phyloP scores from a whole-genome alignment of 2,329 filamentous ascomycete species.

The Graphiopsis chlorocephala region DNA sequence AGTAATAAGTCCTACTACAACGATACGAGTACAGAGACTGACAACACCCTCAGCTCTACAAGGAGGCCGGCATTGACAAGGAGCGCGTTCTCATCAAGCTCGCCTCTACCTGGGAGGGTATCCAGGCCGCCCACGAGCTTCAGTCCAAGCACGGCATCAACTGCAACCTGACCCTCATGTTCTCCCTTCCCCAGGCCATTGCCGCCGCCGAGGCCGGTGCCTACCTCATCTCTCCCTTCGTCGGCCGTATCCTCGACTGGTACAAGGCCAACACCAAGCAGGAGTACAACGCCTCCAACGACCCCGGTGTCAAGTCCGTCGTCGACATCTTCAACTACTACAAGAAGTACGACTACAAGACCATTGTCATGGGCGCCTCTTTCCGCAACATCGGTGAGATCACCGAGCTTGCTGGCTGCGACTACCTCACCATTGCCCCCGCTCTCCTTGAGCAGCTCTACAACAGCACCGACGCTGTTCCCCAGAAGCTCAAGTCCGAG shows the following conservation, averaged over 20 bases:
- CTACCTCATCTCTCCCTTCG: constrained; percentile 98
- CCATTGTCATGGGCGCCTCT: constrained; percentile 98
- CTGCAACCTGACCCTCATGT: constrained; percentile 98
- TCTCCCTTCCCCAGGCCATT: constrained; percentile 92
- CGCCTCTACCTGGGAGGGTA: constrained; percentile 98
- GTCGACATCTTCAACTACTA: constrained; percentile 99
- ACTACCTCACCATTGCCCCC: constrained; percentile 98
- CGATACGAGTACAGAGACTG: constrained; percentile 21
- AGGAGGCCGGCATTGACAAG: constrained; percentile 85
- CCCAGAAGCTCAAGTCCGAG: constrained; percentile 84
- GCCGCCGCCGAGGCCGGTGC: constrained; percentile 91
- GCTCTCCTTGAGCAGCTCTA: constrained; percentile 90
- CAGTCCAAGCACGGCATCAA: constrained; percentile 96
- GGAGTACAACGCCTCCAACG: constrained; percentile 83
- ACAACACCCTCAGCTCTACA: constrained; percentile 71
- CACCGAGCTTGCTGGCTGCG: constrained; percentile 95
- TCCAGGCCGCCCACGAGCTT: constrained; percentile 96
- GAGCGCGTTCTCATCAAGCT: constrained; percentile 98
- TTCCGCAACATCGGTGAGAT: constrained; percentile 97
- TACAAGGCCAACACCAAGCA: constrained; percentile 96
- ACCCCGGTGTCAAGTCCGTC: constrained; percentile 94
- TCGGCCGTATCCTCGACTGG: constrained; percentile 99
- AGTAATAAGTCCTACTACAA: constrained; percentile 28
- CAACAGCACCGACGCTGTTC: constrained; percentile 76
- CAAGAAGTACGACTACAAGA: constrained; percentile 99